Evolutionary conservation across 768 basidiomycete species (phyloP).

Genomic region (Royoungia palumana): DNA sequence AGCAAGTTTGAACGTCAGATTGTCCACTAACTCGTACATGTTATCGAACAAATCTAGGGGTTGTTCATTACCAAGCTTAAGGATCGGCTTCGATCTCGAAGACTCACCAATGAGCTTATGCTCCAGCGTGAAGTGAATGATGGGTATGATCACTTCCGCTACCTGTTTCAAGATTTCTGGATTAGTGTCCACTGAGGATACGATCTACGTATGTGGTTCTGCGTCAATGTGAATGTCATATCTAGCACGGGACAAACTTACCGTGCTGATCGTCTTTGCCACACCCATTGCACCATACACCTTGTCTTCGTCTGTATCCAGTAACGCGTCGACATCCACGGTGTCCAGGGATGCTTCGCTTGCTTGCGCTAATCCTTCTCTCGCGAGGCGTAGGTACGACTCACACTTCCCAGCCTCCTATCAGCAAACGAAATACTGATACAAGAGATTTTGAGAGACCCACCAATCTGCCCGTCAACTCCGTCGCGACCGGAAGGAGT

Average conservation of each 20-base stretch:
- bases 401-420: conserved; percentile 51
- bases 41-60: conserved; percentile 77
- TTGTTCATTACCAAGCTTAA: background rate
- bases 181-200: conserved; percentile 68
- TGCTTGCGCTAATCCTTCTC: conserved; percentile 54
- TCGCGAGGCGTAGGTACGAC: conserved; percentile 75
- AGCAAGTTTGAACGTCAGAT: conserved; percentile 76
- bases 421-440: background rate
- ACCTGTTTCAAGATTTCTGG: conserved; percentile 75
- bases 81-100: background rate
- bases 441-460: conserved; percentile 23
- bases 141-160: conserved; percentile 78
- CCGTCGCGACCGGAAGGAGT: conserved; percentile 79
- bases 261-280: conserved; percentile 80
- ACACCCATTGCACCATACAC: conserved; percentile 85
- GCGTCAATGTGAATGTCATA: background rate
- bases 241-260: conserved; percentile 30
- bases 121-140: conserved; percentile 73
- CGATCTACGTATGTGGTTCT: conserved; percentile 48
- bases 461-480: conserved; percentile 74
- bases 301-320: conserved; percentile 78
- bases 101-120: conserved; percentile 68
- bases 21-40: conserved; percentile 83
- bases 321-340: conserved; percentile 53
- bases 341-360: conserved; percentile 50